phyloP scores from a whole-genome alignment of 306 rosid genomes.

The Oxytropis ochrocephala region DNA sequence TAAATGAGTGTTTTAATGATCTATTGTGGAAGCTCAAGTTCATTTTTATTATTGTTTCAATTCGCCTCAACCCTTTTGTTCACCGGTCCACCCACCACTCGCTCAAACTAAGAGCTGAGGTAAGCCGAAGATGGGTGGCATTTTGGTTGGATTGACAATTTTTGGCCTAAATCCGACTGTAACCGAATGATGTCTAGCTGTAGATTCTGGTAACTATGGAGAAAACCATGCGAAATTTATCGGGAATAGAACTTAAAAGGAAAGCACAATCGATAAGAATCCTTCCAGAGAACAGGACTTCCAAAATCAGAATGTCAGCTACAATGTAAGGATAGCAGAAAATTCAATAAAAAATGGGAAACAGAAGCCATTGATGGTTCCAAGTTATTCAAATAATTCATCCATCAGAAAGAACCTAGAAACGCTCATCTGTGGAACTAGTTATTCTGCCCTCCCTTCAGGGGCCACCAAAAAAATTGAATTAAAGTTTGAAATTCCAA shows the following conservation, averaged over 20 bases:
- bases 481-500: slow-evolving; percentile 27
- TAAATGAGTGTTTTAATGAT: too few relatives aligned
- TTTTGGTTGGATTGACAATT: too few relatives aligned
- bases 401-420: slow-evolving; percentile 39
- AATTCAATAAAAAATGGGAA: slow-evolving; percentile 16
- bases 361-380: slow-evolving; percentile 20
- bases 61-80: too few relatives aligned
- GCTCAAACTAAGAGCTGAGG: too few relatives aligned
- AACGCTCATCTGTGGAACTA: slow-evolving; percentile 50
- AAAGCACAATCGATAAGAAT: not conserved
- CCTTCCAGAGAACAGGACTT: slow-evolving; percentile 26
- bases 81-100: too few relatives aligned
- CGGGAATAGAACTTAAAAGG: not conserved
- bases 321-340: slow-evolving; percentile 13
- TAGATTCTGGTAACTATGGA: too few relatives aligned
- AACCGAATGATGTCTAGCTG: too few relatives aligned
- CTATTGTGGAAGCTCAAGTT: too few relatives aligned
- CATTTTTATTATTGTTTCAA: too few relatives aligned
- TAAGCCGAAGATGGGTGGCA: too few relatives aligned
- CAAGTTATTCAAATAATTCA: slow-evolving; percentile 30
- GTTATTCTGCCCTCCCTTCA: slow-evolving; percentile 56
- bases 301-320: slow-evolving; percentile 31
- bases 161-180: too few relatives aligned
- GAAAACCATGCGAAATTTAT: not conserved
- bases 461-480: slow-evolving; percentile 63